Base-by-base conservation (phyloP, 768 basidiomycete genomes). In the Naganishia randhawae region DNA sequence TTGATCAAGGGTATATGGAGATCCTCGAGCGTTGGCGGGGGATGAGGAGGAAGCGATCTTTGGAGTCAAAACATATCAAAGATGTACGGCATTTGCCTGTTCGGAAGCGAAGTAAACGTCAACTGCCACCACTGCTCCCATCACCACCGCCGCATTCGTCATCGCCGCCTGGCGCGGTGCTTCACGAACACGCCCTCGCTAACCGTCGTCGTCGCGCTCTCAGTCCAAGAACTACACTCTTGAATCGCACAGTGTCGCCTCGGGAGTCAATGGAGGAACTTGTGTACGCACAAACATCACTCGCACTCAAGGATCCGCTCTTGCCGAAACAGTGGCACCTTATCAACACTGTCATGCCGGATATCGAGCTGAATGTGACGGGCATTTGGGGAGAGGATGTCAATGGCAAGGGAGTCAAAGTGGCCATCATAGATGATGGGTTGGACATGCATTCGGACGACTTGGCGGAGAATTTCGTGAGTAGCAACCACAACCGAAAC, bases 371-470 rank as follows among this genome's bases (percentile, higher is more conserved):
- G 87, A 98, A 99, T 74, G 90, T 92, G n/a, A 89, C 92, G 0
- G 84, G 85, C 13, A 83, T 96, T 0, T 99, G 96, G 96, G 90
- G 89, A 33, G 85, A 88, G 81, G 94, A 92, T 3, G 84, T 93
- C 71, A 92, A 89, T 0, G 96, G 96, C 0, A 83, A 86, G 73
- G 94, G 91, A 8, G 83, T 97, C 32, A 88, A 91, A 48, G 85
- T 91, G 3, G 91, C 92, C 11, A 83, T 99, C 51, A 88, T 99
- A 27, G 96, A 99, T 77, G 96, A 99, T 77, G 96, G 96, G 1
- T 79, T 99, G 71, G 96, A 98, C 78, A 91, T 92, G 80, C 85
- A 86, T 53, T 90, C 87, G 73, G 86, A 87, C 57, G 96, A 99
- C 80, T 83, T 99, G 50, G 85, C 86, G 33, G 87, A 83, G 41